Evolutionary conservation across 306 rosid species (phyloP).

Genomic region (Vigna radiata): DNA sequence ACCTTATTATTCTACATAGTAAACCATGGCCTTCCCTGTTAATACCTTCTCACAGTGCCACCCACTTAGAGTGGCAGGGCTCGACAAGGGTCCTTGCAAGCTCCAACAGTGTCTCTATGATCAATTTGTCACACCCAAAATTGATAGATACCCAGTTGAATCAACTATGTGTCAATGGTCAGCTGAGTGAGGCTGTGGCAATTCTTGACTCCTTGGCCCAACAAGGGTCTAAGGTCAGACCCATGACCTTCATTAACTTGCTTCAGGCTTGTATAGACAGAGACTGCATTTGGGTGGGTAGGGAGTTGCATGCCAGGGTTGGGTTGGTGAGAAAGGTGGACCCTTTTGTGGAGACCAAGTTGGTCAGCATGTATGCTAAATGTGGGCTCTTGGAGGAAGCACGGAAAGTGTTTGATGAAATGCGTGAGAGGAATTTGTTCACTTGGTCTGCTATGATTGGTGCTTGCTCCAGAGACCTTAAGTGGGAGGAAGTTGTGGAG

Average conservation of each 20-base stretch:
- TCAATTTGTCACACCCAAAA: constrained; percentile 43
- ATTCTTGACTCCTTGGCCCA: constrained; percentile 70
- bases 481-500: constrained; percentile 73
- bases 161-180: constrained; percentile 64
- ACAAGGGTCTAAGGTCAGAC: constrained; percentile 62
- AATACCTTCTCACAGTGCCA: constrained; percentile 43
- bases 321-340: constrained; percentile 55
- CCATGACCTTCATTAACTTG: constrained; percentile 66
- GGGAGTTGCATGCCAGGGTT: constrained; percentile 74
- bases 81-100: constrained; percentile 47
- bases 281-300: constrained; percentile 68
- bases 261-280: constrained; percentile 79
- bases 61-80: constrained; percentile 49
- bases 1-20: constrained; percentile 53
- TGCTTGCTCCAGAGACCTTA: constrained; percentile 65
- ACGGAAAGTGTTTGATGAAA: constrained; percentile 77
- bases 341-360: constrained; percentile 85
- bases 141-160: constrained; percentile 56
- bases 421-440: constrained; percentile 82
- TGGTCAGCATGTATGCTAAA: constrained; percentile 89
- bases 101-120: constrained; percentile 45
- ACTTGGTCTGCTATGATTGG: constrained; percentile 99
- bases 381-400: constrained; percentile 79
- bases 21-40: constrained; percentile 53
- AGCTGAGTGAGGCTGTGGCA: constrained; percentile 62